Evolutionary conservation across 2,329 filamentous ascomycete genomes (phyloP).

Genomic region (Cladosporium velox): DNA sequence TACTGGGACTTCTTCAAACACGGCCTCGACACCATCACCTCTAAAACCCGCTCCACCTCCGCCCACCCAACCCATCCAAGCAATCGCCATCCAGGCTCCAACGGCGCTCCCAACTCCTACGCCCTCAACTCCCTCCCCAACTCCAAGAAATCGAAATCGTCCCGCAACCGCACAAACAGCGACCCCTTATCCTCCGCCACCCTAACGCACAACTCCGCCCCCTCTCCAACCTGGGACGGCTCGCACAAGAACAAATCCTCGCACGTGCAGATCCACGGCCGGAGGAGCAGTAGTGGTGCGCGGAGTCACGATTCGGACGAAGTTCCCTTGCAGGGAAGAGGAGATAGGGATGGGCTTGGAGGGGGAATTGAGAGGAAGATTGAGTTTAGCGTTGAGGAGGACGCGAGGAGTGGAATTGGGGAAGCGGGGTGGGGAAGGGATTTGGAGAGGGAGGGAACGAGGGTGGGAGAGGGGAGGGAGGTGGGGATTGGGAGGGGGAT

Average conservation of each 20-base stretch:
- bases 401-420: constrained; percentile 12
- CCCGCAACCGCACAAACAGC: neutral
- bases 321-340: neutral
- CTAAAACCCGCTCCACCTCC: neutral
- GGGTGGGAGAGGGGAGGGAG: neutral
- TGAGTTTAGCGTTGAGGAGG: constrained; percentile 18
- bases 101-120: neutral
- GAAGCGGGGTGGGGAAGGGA: constrained; percentile 1
- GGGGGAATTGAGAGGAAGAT: constrained; percentile 15
- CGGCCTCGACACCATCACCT: constrained; percentile 13
- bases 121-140: neutral
- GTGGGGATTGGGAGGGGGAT: neutral
- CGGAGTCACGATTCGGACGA: constrained; percentile 8
- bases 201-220: neutral
- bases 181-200: neutral
- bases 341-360: neutral
- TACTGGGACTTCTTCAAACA: constrained; percentile 19
- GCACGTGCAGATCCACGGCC: neutral
- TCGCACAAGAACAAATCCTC: neutral
- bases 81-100: neutral
- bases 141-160: neutral
- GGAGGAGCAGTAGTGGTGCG: neutral
- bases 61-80: neutral
- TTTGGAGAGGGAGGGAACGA: constrained; percentile 6
- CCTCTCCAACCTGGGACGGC: constrained; percentile 8